phyloP scores from a whole-genome alignment of 1,284 basidiomycete genomes.

The Apiotrichum gamsii region DNA sequence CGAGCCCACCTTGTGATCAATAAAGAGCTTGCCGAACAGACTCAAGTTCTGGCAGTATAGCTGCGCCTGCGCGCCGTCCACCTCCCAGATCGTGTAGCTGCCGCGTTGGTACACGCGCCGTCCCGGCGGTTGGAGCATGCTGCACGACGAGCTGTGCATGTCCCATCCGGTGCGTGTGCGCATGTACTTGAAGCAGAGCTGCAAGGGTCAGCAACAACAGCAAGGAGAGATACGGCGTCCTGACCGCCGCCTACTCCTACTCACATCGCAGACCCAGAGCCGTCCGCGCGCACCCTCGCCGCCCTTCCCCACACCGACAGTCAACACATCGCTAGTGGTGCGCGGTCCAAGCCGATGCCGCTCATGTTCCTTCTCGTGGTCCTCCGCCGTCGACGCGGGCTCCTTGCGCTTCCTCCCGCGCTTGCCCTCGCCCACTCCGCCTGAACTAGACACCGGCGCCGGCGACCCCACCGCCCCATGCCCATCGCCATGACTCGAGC shows the following conservation, averaged over 20 bases:
- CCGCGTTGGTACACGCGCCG: slow-evolving; percentile 84
- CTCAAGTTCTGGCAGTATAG: slow-evolving; percentile 93
- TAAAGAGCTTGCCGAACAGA: slow-evolving; percentile 96
- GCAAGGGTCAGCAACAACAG: not conserved
- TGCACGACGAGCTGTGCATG: slow-evolving; percentile 71
- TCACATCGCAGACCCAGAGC: slow-evolving; percentile 47
- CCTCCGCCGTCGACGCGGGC: not conserved
- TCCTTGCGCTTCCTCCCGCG: slow-evolving; percentile 13
- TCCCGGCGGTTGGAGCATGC: slow-evolving; percentile 72
- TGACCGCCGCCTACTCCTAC: too few species aligned
- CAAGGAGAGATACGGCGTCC: too few species aligned
- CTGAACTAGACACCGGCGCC: not conserved
- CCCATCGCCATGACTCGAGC: not conserved
- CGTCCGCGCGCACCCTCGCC: slow-evolving; percentile 40
- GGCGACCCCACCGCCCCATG: not conserved
- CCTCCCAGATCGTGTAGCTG: slow-evolving; percentile 88
- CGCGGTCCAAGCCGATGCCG: slow-evolving; percentile 3
- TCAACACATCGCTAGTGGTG: slow-evolving; percentile 64
- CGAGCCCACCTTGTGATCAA: slow-evolving; percentile 70
- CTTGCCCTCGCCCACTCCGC: not conserved
- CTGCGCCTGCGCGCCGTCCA: slow-evolving; percentile 80
- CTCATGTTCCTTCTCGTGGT: not conserved
- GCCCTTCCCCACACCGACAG: slow-evolving; percentile 57
- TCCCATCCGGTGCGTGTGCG: slow-evolving; percentile 65
- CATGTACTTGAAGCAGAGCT: slow-evolving; percentile 95